Base-by-base conservation (phyloP, 306 rosid genomes). In the Vigna trinervia region DNA sequence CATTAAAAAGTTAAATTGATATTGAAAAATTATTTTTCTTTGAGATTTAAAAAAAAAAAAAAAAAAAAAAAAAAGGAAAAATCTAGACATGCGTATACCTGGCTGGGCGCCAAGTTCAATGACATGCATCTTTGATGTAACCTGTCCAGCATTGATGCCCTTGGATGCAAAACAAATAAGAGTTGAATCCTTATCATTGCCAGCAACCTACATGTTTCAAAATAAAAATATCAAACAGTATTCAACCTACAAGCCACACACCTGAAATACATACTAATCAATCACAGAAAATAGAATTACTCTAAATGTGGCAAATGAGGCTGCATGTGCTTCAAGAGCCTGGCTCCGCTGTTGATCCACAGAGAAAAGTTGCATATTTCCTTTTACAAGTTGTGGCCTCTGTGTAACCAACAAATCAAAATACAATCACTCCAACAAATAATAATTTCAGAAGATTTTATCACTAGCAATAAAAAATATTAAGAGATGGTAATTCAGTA, bases 291-390 rank as follows among this genome's bases (percentile, higher is more conserved):
- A 53, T 51, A 17, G 46, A 47, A 82, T 52, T 83, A 91, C 96
- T 75, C 87, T 87, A 74, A 83, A 83, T 1, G 89, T 62, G 78
- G 94, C 94, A 85, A 89, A 91, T 30, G 96, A 85, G 75, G 96
- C 92, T 69, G 96, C 94, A 89, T 91, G 96, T 78, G 96, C 96
- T 86, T 91, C 96, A 81, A 91, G 94, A 69, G 96, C 92, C 85
- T 91, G 96, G 79, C 96, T 91, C 38, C 94, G 93, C 52, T 89
- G 93, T 85, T 91, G 96, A 20, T 87, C 96, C 80, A 87, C 89
- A 30, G 96, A 90, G 81, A 91, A 91, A 50, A 91, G 94, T 73
- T 91, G 96, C 96, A 91, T 89, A 74, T 88, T 87, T 91, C 96
- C 96, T 73, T 89, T 91, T 34, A 89, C 96, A 28, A 91, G 90